Percentiles rank a stretch among this genome's conserved stretches.
Conservation (phyloP, 2,329 filamentous ascomycete genomes). For the Sporothrix phasma region DNA sequence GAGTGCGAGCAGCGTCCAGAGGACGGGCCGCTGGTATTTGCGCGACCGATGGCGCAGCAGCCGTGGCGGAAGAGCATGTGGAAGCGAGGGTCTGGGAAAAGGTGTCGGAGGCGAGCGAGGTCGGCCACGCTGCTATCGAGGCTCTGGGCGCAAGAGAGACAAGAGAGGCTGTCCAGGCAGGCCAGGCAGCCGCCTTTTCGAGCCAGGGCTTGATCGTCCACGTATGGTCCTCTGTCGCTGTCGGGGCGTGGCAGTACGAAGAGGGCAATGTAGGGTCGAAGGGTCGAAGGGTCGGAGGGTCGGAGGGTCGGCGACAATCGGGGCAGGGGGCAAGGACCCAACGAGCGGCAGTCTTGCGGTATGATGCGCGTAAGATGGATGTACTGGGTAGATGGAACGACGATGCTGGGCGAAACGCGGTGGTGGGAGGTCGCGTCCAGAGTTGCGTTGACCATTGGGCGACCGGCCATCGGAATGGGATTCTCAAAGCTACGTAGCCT, state of each 20-base stretch:
- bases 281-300: too few species aligned
- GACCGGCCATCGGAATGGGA: not conserved
- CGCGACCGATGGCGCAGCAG: conserved; percentile 23
- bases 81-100: not conserved
- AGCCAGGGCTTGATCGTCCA: not conserved
- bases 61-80: conserved; percentile 29
- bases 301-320: too few species aligned
- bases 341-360: too few species aligned
- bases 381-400: not conserved
- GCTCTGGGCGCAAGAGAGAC: not conserved
- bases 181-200: conserved; percentile 10
- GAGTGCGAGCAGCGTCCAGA: conserved; percentile 25
- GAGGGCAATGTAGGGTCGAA: too few species aligned
- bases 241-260: not conserved
- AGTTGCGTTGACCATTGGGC: not conserved
- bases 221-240: not conserved
- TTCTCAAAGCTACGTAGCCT: not conserved
- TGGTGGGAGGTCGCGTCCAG: not conserved
- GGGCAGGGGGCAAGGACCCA: too few species aligned
- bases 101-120: not conserved
- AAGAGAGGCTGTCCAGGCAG: not conserved
- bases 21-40: conserved; percentile 27
- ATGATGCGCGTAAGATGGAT: too few species aligned
- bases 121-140: too few species aligned
- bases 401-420: not conserved